phyloP scores from a whole-genome alignment of 306 rosid species.

The Fragaria vesca region DNA sequence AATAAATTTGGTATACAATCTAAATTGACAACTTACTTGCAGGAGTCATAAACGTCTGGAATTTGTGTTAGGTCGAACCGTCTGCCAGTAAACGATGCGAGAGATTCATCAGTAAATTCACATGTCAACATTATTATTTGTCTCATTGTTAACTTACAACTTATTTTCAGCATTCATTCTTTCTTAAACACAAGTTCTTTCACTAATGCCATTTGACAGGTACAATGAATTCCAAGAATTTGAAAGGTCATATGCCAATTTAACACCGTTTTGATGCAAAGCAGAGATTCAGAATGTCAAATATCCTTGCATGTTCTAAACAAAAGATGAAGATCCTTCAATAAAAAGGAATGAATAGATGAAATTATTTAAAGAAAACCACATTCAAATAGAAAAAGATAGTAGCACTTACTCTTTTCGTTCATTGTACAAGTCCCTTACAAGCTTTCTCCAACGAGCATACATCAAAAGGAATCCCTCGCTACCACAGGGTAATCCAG shows the following conservation, averaged over 20 bases:
- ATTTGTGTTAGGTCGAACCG: slow-evolving; percentile 91
- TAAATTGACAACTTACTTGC: slow-evolving; percentile 73
- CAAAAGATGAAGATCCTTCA: neutral
- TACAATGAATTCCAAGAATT: neutral
- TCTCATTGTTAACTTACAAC: slow-evolving; percentile 9
- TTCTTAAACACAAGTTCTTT: neutral
- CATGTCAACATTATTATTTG: slow-evolving; percentile 17
- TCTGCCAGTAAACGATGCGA: slow-evolving; percentile 45
- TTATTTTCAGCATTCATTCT: neutral
- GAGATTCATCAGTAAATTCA: slow-evolving; percentile 8
- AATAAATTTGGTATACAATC: neutral
- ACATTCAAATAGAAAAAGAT: slow-evolving; percentile 20
- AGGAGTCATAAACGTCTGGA: slow-evolving; percentile 96
- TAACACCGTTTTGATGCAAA: slow-evolving; percentile 2
- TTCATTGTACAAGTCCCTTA: slow-evolving; percentile 86
- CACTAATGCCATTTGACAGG: neutral
- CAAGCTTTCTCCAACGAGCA: slow-evolving; percentile 99
- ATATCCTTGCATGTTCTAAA: neutral
- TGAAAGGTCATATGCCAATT: neutral
- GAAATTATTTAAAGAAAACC: neutral
- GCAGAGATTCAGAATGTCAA: neutral
- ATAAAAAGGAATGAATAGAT: neutral
- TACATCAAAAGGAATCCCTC: slow-evolving; percentile 97
- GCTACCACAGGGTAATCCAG: slow-evolving; percentile 98
- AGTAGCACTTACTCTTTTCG: slow-evolving; percentile 76